Evolutionary conservation across 2,329 filamentous ascomycete species (phyloP), one percentile per base, ranked within the genome.

Genomic region (Cercospora zeae-maydis): DNA sequence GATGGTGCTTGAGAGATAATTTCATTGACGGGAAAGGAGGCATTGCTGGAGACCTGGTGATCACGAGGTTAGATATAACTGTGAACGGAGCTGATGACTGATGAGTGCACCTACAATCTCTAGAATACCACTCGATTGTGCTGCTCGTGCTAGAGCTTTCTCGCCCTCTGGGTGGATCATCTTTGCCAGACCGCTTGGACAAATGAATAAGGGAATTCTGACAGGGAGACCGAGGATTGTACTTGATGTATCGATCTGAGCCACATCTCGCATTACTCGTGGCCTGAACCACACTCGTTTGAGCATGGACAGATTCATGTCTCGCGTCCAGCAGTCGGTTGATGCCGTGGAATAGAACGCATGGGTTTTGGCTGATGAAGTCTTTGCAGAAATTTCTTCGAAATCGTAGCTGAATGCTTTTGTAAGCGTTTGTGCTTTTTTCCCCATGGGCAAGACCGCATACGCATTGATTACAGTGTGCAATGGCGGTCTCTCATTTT

Each of bases 401-500:
- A 71, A 71, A 61, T 71, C 69, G 36, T 70, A 59, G 16, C 47
- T 52, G n/a, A 11, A 6, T 10, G 10, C 24, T 31, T 14, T 2
- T 13, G 27, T 52, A 58, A 52, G 47, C 14, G 7, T 14, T 33
- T 30, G 2, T 5, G 10, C n/a, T n/a, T 13, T 4, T 31, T 31
- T 42, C 19, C 11, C 31, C 47, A 52, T 1, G 7, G 7, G 36
- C 13, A n/a, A 24, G 24, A n/a, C 16, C 30, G 27, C 47, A 8
- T 52, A 52, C 47, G 58, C 67, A 67, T 78, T 80, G 67, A 81
- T 75, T 64, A 80, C 78, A 62, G 78, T 75, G 66, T 78, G 73
- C 19, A 82, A 69, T 13, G 79, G 75, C 4, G 80, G 79, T 72
- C 78, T 81, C 53, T 69, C 70, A 61, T 69, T 67, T 52, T 71